Evolutionary conservation across 176 grass and related monocot genomes (phyloP).

Genomic region (Guadua angustifolia): DNA sequence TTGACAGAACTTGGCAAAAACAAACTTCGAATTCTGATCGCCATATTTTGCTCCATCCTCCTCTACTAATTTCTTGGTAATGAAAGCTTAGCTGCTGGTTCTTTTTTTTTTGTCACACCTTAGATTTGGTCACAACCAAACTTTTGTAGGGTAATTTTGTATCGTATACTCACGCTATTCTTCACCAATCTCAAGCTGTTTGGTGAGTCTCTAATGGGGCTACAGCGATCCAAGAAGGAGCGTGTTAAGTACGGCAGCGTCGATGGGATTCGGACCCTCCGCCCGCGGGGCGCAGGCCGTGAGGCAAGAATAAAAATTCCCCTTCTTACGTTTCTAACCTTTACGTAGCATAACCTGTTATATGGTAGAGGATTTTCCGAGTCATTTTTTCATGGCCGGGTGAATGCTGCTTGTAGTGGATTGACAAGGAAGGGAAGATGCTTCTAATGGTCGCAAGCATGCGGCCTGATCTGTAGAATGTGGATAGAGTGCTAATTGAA

Average conservation of each 20-base stretch:
- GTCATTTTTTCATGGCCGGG: not conserved
- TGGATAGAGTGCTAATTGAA: slow-evolving; percentile 69
- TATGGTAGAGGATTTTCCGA: not conserved
- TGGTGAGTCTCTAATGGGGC: slow-evolving; percentile 53
- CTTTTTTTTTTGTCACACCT: too few species aligned
- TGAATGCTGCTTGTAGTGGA: slow-evolving; percentile 61
- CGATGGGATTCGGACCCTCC: slow-evolving; percentile 62
- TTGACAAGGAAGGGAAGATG: slow-evolving; percentile 93
- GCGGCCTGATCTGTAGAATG: slow-evolving; percentile 73
- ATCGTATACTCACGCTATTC: too few species aligned
- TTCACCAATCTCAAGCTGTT: not conserved
- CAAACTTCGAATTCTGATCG: too few species aligned
- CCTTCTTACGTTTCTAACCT: not conserved
- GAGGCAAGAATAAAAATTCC: slow-evolving; percentile 51
- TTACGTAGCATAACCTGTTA: not conserved
- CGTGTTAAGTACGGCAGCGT: slow-evolving; percentile 57
- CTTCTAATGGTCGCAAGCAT: slow-evolving; percentile 77
- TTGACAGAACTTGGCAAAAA: too few species aligned
- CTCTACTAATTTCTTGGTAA: too few species aligned
- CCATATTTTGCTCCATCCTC: too few species aligned
- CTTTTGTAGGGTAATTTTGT: too few species aligned
- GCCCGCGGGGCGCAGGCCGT: slow-evolving; percentile 36
- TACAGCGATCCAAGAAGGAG: slow-evolving; percentile 73
- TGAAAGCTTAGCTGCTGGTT: too few species aligned
- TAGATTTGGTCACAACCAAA: too few species aligned